These are phyloP conservation scores for Mychonastes homosphaera DNA, from an alignment of 139 green algal species.

Conservation along the genomic window DNA sequence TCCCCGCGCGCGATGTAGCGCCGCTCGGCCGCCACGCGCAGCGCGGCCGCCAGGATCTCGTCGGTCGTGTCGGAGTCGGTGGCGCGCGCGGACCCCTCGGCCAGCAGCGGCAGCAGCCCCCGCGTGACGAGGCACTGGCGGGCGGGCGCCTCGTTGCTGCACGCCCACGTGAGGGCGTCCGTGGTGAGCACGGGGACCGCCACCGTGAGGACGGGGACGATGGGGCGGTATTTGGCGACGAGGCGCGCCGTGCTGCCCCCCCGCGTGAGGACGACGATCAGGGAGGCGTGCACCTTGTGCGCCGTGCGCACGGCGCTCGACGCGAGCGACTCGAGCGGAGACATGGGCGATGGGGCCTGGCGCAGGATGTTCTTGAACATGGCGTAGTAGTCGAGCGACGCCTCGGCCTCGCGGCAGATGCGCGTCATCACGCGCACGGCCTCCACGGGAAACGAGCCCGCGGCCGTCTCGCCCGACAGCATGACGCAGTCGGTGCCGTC, in stretches of 20 bases:
- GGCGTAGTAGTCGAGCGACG: conserved; percentile 84
- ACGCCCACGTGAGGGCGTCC: conserved; percentile 84
- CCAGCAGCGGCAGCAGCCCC: conserved; percentile 80
- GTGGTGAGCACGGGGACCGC: conserved; percentile 68
- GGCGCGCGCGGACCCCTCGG: conserved; percentile 74
- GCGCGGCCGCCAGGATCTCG: conserved; percentile 76
- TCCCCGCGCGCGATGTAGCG: conserved; percentile 68
- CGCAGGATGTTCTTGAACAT: conserved; percentile 72
- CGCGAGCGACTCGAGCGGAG: conserved; percentile 85
- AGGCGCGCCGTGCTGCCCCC: conserved; percentile 80
- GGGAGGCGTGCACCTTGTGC: conserved; percentile 81
- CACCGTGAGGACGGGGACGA: conserved; percentile 82
- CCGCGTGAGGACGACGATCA: conserved; percentile 85
- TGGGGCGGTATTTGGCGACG: conserved; percentile 86
- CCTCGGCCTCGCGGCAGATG: conserved; percentile 87
- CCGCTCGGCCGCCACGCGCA: conserved; percentile 68
- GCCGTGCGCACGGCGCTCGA: conserved; percentile 89
- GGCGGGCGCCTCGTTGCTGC: conserved; percentile 68
- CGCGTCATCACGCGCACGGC: conserved; percentile 82
- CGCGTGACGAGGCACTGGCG: conserved; percentile 77
- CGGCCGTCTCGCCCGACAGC: conserved; percentile 93
- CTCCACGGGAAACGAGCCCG: conserved; percentile 79
- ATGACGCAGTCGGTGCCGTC: conserved; percentile 96
- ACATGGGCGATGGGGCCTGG: conserved; percentile 81
- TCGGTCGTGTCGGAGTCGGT: conserved; percentile 88